phyloP scores from a whole-genome alignment of 2,329 filamentous ascomycete genomes.

The Endoconidiophora laricicola region DNA sequence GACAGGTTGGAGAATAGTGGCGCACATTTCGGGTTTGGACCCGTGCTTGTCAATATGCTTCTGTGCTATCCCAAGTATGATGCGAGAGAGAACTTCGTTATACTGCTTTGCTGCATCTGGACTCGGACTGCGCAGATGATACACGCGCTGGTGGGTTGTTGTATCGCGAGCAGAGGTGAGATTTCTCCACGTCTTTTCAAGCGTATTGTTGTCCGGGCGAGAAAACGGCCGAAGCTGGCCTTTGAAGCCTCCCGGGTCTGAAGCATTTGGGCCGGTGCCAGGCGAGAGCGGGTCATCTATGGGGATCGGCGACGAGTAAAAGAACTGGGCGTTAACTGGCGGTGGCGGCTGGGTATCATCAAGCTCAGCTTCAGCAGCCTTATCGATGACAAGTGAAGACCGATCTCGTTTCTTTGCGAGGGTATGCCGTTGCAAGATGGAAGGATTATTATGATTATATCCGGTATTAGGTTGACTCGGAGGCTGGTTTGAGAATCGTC shows the following conservation, averaged over 20 bases:
- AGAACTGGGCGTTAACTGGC: conserved; percentile 55
- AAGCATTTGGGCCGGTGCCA: conserved; percentile 27
- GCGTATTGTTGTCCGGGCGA: conserved; percentile 56
- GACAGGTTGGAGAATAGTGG: conserved; percentile 8
- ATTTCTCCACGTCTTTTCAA: conserved; percentile 62
- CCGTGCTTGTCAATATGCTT: conserved; percentile 32
- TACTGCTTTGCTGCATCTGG: conserved; percentile 19
- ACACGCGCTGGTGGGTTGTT: conserved; percentile 27
- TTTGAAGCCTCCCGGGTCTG: conserved; percentile 33
- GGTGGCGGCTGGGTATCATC: conserved; percentile 32
- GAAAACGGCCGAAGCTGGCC: conserved; percentile 62
- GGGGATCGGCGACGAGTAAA: conserved; percentile 66
- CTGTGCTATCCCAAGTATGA: conserved; percentile 28
- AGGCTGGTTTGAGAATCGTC: too few species aligned
- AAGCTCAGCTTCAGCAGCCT: conserved; percentile 20
- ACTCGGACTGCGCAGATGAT: conserved; percentile 5
- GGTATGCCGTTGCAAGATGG: too few species aligned
- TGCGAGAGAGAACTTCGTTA: conserved; percentile 21
- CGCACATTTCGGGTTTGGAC: conserved; percentile 4
- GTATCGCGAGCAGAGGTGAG: conserved; percentile 35
- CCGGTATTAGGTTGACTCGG: too few species aligned
- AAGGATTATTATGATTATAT: too few species aligned
- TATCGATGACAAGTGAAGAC: background rate
- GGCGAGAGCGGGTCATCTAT: conserved; percentile 80
- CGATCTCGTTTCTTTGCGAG: too few species aligned